These are phyloP conservation scores for Sarocladium oryzae DNA, from an alignment of 2,329 filamentous ascomycete genomes.

Conservation along the genomic window DNA sequence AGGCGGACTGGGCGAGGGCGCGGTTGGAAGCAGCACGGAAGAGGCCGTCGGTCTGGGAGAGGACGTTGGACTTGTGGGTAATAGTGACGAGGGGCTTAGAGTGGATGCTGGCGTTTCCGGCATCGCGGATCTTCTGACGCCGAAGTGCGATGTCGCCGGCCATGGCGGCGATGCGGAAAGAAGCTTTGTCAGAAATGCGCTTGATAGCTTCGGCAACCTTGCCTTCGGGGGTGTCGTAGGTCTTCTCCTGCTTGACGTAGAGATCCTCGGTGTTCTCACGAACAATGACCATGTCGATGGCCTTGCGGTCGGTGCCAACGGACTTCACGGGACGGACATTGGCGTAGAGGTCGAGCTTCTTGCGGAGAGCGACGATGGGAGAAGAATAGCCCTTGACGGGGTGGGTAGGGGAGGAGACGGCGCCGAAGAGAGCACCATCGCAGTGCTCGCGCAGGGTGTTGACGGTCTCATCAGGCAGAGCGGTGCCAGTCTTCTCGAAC, in stretches of 20 bases:
- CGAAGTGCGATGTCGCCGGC: slow-evolving; percentile 90
- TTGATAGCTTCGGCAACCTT: slow-evolving; percentile 97
- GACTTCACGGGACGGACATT: slow-evolving; percentile 96
- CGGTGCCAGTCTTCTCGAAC: slow-evolving; percentile 82
- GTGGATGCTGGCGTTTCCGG: slow-evolving; percentile 53
- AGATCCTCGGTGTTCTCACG: slow-evolving; percentile 98
- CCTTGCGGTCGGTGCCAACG: slow-evolving; percentile 54
- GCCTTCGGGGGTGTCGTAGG: slow-evolving; percentile 65
- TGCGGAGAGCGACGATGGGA: slow-evolving; percentile 93
- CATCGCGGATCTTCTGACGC: slow-evolving; percentile 70
- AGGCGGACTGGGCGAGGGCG: slow-evolving; percentile 62
- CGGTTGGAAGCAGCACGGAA: slow-evolving; percentile 76
- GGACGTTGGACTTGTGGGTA: slow-evolving; percentile 97
- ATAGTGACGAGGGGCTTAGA: slow-evolving; percentile 75
- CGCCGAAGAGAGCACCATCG: slow-evolving; percentile 93
- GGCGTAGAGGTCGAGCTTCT: slow-evolving; percentile 90
- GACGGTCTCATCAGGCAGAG: slow-evolving; percentile 86
- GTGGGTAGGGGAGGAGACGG: slow-evolving; percentile 84
- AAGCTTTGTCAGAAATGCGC: slow-evolving; percentile 84
- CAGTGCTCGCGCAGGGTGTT: slow-evolving; percentile 84
- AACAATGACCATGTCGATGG: slow-evolving; percentile 95
- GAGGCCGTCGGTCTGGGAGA: slow-evolving; percentile 91
- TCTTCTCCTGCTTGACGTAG: slow-evolving; percentile 95
- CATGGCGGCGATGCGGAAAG: slow-evolving; percentile 80
- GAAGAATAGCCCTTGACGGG: slow-evolving; percentile 93